Evolutionary conservation across 768 basidiomycete species (phyloP).

Genomic region (Tylopilus balloui): DNA sequence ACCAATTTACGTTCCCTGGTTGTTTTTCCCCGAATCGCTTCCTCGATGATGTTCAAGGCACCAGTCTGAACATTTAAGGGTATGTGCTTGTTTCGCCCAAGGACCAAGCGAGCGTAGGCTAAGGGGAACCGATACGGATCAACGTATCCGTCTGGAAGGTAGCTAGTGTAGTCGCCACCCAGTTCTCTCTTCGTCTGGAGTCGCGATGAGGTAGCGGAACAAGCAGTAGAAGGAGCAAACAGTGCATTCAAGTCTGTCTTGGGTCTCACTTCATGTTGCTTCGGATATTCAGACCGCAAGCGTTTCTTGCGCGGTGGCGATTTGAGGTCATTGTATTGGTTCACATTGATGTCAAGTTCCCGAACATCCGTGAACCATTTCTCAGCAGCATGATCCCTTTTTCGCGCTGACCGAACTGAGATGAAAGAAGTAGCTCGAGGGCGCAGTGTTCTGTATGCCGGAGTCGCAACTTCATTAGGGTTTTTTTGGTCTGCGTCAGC

Average conservation of each 20-base stretch:
- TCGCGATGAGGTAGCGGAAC: conserved; percentile 12
- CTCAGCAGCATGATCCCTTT: conserved; percentile 19
- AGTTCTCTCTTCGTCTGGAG: conserved; percentile 33
- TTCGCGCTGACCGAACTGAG: conserved; percentile 18
- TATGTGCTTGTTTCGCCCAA: conserved; percentile 43
- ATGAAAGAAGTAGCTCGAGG: conserved; percentile 19
- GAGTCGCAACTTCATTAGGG: neutral
- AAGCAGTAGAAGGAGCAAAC: conserved; percentile 9
- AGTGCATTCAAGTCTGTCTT: conserved; percentile 20
- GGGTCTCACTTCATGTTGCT: conserved; percentile 20
- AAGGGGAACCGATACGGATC: conserved; percentile 35
- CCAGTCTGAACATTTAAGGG: conserved; percentile 35
- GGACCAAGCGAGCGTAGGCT: conserved; percentile 39
- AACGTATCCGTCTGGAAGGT: conserved; percentile 30
- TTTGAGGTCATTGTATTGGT: neutral
- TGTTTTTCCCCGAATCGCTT: conserved; percentile 8
- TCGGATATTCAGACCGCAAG: neutral
- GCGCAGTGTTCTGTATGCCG: neutral
- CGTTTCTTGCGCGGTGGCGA: conserved; percentile 5
- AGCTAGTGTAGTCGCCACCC: conserved; percentile 51
- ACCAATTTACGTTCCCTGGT: conserved; percentile 11
- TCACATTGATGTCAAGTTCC: conserved; percentile 14
- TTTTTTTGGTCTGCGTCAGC: conserved; percentile 3
- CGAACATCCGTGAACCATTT: conserved; percentile 25
- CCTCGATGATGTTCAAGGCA: conserved; percentile 38